A percentile compares a stretch with the other conserved stretches of the same genome.
These are phyloP conservation scores for Phytophthora lateralis DNA, from an alignment of 352 stramenopile genomes.

Conservation along the genomic window DNA sequence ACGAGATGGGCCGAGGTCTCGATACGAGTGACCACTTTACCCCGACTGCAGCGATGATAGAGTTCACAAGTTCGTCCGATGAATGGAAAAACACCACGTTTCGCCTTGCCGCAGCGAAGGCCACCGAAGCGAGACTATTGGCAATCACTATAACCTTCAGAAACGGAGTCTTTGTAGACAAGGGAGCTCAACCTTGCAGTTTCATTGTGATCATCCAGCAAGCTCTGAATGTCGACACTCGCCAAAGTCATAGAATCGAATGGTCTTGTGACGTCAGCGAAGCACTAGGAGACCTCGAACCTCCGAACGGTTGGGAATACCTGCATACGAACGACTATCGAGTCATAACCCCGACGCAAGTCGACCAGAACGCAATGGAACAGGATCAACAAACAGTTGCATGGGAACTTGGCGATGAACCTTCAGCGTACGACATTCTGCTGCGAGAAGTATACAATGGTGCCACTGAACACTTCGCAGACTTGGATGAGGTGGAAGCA, in stretches of 20 bases:
- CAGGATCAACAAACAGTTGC: neutral
- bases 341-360: conserved; percentile 10
- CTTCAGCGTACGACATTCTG: conserved; percentile 44
- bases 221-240: conserved; percentile 22
- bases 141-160: conserved; percentile 32
- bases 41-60: conserved; percentile 44
- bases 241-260: conserved; percentile 34
- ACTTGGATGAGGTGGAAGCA: conserved; percentile 64
- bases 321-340: neutral
- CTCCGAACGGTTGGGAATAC: conserved; percentile 21
- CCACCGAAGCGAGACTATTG: conserved; percentile 25
- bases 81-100: conserved; percentile 48
- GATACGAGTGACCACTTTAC: conserved; percentile 24
- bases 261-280: conserved; percentile 42
- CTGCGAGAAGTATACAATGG: conserved; percentile 29
- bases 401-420: conserved; percentile 43
- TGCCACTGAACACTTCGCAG: conserved; percentile 43
- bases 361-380: neutral
- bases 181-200: conserved; percentile 15
- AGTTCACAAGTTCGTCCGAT: conserved; percentile 26
- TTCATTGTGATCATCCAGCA: conserved; percentile 47
- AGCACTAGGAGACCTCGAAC: conserved; percentile 2
- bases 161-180: conserved; percentile 1
- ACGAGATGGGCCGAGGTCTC: conserved; percentile 15
- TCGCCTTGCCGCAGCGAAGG: conserved; percentile 51